Evolutionary conservation across 1,284 basidiomycete species (phyloP), one percentile per base, ranked within the genome.

Genomic region (Ustilago shanxiensis): DNA sequence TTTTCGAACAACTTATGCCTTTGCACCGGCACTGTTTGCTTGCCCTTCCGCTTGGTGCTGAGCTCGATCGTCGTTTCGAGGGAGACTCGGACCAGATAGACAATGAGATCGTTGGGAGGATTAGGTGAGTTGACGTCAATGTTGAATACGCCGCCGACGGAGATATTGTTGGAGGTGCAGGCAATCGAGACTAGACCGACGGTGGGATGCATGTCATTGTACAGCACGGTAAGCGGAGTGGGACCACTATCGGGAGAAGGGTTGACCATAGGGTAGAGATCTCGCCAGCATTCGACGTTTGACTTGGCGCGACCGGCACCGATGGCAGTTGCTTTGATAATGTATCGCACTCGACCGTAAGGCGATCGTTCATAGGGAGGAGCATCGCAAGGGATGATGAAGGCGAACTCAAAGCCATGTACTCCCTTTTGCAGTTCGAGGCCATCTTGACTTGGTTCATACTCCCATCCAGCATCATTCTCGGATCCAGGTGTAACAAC

Each of bases 331-430:
- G 83, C 84, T 58, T 85, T 86, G 74, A 86, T 79, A 55, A 79
- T 72, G 68, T 84, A 86, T n/a, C 84, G 66, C 2, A 84, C 80
- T 16, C 83, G 55, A 31, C 84, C 84, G 31, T 78, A 85, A 5
- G 83, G 80, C 8, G 79, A 83, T 26, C 84, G 79, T 54, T 85
- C 83, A 69, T 86, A 86, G 3, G 84, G 83, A 14, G 84, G 80
- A 20, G 79, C 72, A 57, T 84, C 80, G 37, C 83, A 77, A 1
- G 83, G 83, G 18, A 86, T 73, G 60, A 85, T 86, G 44, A 86
- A 86, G 11, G 84, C 83, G 52, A 85, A 86, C 37, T 86, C 84
- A 39, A 86, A 86, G n/a, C 83, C 83, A 56, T 86, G 84, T 3
- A 86, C 83, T n/a, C 84, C 84, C 41, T 84, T 85, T 20, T 71